A percentile compares a stretch with the other conserved stretches of the same genome.
phyloP scores from a whole-genome alignment of 176 grass and related monocot genomes.

The Canna indica region DNA sequence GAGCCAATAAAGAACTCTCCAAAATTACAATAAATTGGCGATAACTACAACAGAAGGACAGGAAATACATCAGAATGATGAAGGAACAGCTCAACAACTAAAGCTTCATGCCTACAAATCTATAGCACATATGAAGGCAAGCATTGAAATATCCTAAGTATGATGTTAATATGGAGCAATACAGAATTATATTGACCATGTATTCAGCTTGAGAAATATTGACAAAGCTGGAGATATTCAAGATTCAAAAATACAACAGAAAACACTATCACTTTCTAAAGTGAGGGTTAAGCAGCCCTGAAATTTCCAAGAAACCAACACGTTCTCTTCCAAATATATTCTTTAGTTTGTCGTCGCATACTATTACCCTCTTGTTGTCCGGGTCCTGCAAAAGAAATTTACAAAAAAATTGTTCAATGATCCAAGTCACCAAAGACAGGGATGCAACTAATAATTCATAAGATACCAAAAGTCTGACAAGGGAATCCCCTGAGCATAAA shows the following conservation, averaged over 20 bases:
- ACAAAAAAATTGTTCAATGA: not conserved
- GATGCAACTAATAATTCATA: not conserved
- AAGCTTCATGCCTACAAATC: not conserved
- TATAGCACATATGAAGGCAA: too few relatives aligned
- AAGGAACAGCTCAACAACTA: not conserved
- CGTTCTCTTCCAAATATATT: conserved; percentile 25
- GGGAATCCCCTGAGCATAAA: not conserved
- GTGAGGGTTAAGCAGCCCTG: conserved; percentile 27
- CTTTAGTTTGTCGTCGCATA: conserved; percentile 23
- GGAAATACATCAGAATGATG: too few relatives aligned
- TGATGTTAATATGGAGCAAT: not conserved
- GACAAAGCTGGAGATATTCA: not conserved
- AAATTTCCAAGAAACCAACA: conserved; percentile 25
- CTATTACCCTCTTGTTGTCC: conserved; percentile 17
- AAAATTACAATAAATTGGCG: not conserved
- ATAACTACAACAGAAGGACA: too few relatives aligned
- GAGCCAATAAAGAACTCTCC: not conserved
- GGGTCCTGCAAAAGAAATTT: conserved; percentile 13
- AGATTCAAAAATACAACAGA: not conserved
- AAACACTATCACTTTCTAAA: conserved; percentile 16
- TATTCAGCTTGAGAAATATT: too few relatives aligned
- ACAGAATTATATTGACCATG: not conserved
- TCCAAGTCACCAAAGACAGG: not conserved
- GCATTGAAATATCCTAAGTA: not conserved
- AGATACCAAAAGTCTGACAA: not conserved